Conservation (phyloP, 768 basidiomycete species). For the Agaricus subrufescens region DNA sequence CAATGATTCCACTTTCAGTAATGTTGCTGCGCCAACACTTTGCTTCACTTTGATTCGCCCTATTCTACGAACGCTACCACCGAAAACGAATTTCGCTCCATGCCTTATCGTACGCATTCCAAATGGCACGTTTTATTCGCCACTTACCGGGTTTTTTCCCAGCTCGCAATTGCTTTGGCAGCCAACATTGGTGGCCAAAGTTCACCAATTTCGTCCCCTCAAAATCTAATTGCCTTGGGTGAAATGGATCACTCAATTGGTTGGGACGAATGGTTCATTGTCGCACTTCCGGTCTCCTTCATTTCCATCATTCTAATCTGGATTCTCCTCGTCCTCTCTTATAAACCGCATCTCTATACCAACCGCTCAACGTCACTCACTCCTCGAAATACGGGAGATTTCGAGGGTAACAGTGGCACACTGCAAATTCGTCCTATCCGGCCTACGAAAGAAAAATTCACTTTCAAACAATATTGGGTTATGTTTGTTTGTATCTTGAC, state of each 20-base stretch:
- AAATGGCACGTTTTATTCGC: not conserved
- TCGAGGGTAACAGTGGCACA: constrained; percentile 64
- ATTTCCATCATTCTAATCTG: constrained; percentile 89
- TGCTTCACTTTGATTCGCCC: constrained; percentile 98
- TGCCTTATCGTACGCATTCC: constrained; percentile 75
- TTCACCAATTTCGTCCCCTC: constrained; percentile 96
- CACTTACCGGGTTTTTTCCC: not conserved
- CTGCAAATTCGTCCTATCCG: constrained; percentile 76
- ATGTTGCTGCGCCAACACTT: constrained; percentile 95
- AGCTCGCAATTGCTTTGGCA: constrained; percentile 97
- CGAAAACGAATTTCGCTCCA: constrained; percentile 81
- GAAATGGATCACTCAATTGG: constrained; percentile 81
- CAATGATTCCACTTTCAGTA: constrained; percentile 40
- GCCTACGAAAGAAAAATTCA: constrained; percentile 78
- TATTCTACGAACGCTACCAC: constrained; percentile 86
- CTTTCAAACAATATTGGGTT: constrained; percentile 87
- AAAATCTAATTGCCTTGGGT: constrained; percentile 91
- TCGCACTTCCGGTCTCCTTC: constrained; percentile 86
- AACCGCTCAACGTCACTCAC: too few species aligned
- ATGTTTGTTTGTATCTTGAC: constrained; percentile 77
- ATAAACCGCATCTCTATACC: constrained; percentile 67
- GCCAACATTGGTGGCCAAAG: constrained; percentile 98
- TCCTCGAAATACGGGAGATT: too few species aligned
- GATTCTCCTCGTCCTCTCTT: constrained; percentile 80
- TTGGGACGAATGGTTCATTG: constrained; percentile 93